Base-by-base conservation (phyloP, 2,329 filamentous ascomycete genomes). In the Exophiala calicioides region DNA sequence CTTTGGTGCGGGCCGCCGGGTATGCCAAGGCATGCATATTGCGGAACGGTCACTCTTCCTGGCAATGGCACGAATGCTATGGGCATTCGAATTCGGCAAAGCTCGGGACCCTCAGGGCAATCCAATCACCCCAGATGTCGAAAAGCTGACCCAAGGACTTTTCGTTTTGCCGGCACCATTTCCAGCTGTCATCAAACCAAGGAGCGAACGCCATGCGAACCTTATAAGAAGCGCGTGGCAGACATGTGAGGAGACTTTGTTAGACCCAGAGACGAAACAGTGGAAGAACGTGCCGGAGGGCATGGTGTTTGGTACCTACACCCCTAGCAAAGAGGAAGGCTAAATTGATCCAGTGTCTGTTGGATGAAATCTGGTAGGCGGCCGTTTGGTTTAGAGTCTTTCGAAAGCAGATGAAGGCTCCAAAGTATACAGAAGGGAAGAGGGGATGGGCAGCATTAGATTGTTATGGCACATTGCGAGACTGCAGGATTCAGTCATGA, bases 21-120 rank as follows among this genome's bases (percentile, higher is more conserved):
- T 66, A 9, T 66, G 64, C 40, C 63, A 62, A 3, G 64, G 64
- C 1, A 58, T 66, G 3, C 60, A 65, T 47, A 48, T 67, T 18
- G 65, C 63, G 0, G 63, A 68, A 41, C 50, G 59, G 1, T 58
- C 52, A 8, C 49, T 68, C 1, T 64, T 57, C 35, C 35, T 63
- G 1, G 56, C 50, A 0, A 45, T 64, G 7, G 57, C 58, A 1
- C 57, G 60, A 10, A 41, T 64, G 3, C 29, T 67, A 1, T 66
- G 65, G 65, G 59, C 57, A 1, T 66, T 63, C 43, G 46, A 59
- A 18, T 56, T 66, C 39, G 43, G 48, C 12, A 56, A 49, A 16
- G 40, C 50, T 12, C 10, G 40, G 7, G 55, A 57, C 16, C 24
- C 34, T 2, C 27, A 29, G 2, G 44, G 47, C 5, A 34, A 53